Evolutionary conservation across 2,329 filamentous ascomycete species (phyloP).

Genomic region (Plenodomus lindquistii): DNA sequence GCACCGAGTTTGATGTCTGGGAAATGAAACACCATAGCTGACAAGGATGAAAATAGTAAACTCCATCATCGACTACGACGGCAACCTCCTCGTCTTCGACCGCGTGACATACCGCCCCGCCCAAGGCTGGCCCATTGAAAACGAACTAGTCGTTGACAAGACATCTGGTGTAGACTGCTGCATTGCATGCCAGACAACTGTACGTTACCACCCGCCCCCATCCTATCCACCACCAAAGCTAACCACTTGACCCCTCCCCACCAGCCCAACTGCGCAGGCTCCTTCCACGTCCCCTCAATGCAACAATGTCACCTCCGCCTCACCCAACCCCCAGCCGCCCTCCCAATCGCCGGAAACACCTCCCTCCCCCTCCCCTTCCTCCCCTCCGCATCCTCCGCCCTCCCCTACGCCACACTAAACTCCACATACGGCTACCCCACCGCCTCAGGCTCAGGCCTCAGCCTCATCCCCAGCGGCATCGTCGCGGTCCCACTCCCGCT

Average conservation of each 20-base stretch:
- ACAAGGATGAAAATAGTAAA: constrained; percentile 16
- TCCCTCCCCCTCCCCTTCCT: neutral
- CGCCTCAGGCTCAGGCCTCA: constrained; percentile 2
- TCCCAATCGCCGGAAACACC: constrained; percentile 1
- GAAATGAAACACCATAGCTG: neutral
- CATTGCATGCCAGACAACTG: constrained; percentile 30
- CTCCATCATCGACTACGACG: constrained; percentile 17
- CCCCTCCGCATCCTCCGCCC: neutral
- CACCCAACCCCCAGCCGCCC: constrained; percentile 11
- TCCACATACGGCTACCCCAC: neutral
- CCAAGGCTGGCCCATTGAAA: constrained; percentile 26
- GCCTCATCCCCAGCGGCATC: constrained; percentile 5
- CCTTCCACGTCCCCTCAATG: constrained; percentile 23
- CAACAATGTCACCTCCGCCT: constrained; percentile 30
- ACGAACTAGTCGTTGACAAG: constrained; percentile 22
- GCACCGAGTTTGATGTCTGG: neutral
- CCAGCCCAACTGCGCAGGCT: constrained; percentile 28
- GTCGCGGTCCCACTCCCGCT: constrained; percentile 7
- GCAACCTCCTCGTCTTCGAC: constrained; percentile 22
- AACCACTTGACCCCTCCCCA: no score
- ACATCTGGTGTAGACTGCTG: constrained; percentile 22
- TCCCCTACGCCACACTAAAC: constrained; percentile 3
- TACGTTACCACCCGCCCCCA: constrained; percentile 3
- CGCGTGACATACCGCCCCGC: constrained; percentile 22
- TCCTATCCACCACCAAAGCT: neutral